phyloP scores from a whole-genome alignment of 2,329 filamentous ascomycete genomes.

The Penicillium aurantiogriseum region DNA sequence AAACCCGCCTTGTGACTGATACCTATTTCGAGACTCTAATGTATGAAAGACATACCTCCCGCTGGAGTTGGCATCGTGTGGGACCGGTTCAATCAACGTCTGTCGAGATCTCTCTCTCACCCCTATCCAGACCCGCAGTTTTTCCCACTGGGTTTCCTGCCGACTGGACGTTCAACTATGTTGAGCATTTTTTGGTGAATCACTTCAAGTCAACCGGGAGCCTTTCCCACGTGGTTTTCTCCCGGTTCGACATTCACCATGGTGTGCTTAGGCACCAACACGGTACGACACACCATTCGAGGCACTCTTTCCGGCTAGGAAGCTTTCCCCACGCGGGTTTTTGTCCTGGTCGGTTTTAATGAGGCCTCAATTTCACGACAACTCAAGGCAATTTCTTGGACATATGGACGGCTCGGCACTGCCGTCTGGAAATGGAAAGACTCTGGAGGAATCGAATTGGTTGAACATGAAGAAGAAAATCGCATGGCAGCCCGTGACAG shows the following conservation, averaged over 20 bases:
- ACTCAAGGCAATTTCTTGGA: background rate
- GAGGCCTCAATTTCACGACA: background rate
- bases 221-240: background rate
- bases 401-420: background rate
- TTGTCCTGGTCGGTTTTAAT: background rate
- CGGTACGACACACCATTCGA: background rate
- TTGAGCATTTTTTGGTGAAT: background rate
- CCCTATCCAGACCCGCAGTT: background rate
- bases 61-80: background rate
- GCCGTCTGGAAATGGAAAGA: background rate
- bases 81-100: background rate
- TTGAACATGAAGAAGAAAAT: background rate
- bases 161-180: background rate
- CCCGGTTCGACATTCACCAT: background rate
- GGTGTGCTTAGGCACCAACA: background rate
- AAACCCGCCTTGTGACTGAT: background rate
- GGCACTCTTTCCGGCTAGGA: slow-evolving; percentile 1
- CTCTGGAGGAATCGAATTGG: background rate
- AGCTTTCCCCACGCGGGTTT: background rate
- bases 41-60: background rate
- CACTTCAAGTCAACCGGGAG: background rate
- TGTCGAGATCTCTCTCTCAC: background rate
- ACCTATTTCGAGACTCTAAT: background rate
- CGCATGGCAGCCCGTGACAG: background rate
- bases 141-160: slow-evolving; percentile 3